Conservation (phyloP, 768 basidiomycete genomes). For the Kwoniella shandongensis region DNA sequence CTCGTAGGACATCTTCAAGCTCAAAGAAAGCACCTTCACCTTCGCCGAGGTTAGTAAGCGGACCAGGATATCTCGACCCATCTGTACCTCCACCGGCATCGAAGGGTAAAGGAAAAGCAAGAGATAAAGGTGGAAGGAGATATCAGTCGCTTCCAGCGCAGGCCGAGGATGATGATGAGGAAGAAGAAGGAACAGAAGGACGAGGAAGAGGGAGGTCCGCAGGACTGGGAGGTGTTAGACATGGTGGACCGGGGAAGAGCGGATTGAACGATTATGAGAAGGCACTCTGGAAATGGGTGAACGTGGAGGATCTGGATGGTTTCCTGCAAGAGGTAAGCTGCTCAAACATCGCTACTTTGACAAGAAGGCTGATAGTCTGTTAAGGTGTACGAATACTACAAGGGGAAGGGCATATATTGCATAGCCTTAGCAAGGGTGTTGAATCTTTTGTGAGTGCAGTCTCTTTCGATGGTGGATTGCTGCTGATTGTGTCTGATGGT, state of each 20-base stretch:
- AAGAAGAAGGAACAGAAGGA: constrained; percentile 16
- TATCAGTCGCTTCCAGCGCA: constrained; percentile 33
- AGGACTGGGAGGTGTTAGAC: constrained; percentile 9
- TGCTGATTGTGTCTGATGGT: constrained; percentile 27
- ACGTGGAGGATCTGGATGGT: constrained; percentile 93
- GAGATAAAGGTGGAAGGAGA: constrained; percentile 26
- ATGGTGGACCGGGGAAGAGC: constrained; percentile 6
- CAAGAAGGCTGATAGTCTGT: background rate
- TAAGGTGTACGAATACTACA: constrained; percentile 80
- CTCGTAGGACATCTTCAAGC: constrained; percentile 2
- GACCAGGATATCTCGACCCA: constrained; percentile 40
- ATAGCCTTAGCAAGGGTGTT: constrained; percentile 85
- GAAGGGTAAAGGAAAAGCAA: constrained; percentile 41
- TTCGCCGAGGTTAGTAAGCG: background rate
- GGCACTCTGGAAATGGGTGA: constrained; percentile 98
- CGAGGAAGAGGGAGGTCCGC: constrained; percentile 5
- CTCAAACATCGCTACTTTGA: background rate
- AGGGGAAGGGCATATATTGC: constrained; percentile 93
- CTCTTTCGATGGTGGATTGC: background rate
- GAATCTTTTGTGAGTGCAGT: constrained; percentile 80
- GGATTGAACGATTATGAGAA: constrained; percentile 61
- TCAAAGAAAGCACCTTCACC: constrained; percentile 3
- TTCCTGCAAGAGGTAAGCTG: constrained; percentile 82
- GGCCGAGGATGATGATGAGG: constrained; percentile 29
- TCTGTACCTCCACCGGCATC: background rate